phyloP scores from a whole-genome alignment of 31 red algal species.

The Asparagopsis taxiformis region DNA sequence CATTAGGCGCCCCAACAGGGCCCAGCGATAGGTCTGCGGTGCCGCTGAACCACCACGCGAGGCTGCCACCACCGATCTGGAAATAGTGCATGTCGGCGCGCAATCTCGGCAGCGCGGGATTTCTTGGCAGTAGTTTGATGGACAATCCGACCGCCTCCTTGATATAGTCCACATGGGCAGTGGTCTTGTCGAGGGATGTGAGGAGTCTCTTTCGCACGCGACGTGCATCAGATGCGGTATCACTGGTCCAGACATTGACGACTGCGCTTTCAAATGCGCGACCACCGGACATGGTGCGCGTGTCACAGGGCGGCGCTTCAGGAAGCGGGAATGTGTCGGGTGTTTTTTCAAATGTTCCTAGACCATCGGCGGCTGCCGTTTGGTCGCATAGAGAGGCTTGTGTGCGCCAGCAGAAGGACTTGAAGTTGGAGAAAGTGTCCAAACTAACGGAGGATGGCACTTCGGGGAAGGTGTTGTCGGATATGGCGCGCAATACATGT shows the following conservation, averaged over 20 bases:
- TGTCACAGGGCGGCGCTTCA: neutral
- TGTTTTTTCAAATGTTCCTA: constrained; percentile 44
- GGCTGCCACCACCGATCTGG: constrained; percentile 46
- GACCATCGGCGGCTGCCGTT: constrained; percentile 45
- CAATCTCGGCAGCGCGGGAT: constrained; percentile 22
- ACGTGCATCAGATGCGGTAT: neutral
- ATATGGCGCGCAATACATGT: too few species aligned
- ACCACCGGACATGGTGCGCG: constrained; percentile 41
- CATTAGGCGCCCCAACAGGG: neutral
- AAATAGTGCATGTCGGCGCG: constrained; percentile 66
- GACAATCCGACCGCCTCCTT: constrained; percentile 52
- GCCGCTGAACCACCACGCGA: constrained; percentile 73
- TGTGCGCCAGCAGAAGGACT: constrained; percentile 63
- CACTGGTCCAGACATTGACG: constrained; percentile 42
- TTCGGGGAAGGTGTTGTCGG: neutral
- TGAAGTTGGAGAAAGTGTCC: constrained; percentile 51
- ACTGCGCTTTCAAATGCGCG: constrained; percentile 42
- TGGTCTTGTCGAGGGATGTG: constrained; percentile 1
- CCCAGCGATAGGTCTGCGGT: constrained; percentile 43
- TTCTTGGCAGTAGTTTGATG: constrained; percentile 45
- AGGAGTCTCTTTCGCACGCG: neutral
- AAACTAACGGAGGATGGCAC: constrained; percentile 21
- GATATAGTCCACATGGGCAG: neutral
- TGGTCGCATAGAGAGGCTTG: constrained; percentile 26
- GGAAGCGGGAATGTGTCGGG: constrained; percentile 6